These are phyloP conservation scores for Lactarius pseudohatsudake DNA, from an alignment of 768 basidiomycete species.

Conservation along the genomic window DNA sequence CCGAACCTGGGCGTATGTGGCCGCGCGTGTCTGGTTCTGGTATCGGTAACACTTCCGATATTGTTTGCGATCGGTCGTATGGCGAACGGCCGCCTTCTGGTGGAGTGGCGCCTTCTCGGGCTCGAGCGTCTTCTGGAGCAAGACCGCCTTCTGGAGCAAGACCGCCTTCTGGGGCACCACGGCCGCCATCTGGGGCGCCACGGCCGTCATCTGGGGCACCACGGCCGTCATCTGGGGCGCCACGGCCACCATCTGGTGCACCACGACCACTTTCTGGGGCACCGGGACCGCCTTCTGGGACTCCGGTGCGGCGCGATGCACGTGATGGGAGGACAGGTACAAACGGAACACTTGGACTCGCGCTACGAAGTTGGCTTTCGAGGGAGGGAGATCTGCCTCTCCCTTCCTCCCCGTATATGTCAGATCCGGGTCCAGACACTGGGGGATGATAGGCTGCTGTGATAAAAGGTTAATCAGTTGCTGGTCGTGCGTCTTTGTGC, in stretches of 20 bases:
- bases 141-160: no score
- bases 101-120: background rate
- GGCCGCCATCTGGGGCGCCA: background rate
- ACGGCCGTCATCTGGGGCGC: background rate
- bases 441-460: constrained; percentile 23
- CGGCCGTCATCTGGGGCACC: background rate
- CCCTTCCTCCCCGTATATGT: background rate
- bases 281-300: background rate
- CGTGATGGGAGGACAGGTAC: constrained; percentile 1
- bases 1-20: constrained; percentile 11
- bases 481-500: background rate
- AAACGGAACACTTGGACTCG: constrained; percentile 12
- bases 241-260: background rate
- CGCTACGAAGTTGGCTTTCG: constrained; percentile 9
- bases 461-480: background rate
- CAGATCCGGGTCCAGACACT: constrained; percentile 16
- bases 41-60: constrained; percentile 10
- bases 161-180: background rate
- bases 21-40: constrained; percentile 16
- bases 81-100: background rate
- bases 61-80: background rate
- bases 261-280: background rate
- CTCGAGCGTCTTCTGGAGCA: background rate
- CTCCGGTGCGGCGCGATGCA: background rate
- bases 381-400: constrained; percentile 6